Conservation (phyloP, 768 basidiomycete species). For the Hortiboletus flavorubellus region DNA sequence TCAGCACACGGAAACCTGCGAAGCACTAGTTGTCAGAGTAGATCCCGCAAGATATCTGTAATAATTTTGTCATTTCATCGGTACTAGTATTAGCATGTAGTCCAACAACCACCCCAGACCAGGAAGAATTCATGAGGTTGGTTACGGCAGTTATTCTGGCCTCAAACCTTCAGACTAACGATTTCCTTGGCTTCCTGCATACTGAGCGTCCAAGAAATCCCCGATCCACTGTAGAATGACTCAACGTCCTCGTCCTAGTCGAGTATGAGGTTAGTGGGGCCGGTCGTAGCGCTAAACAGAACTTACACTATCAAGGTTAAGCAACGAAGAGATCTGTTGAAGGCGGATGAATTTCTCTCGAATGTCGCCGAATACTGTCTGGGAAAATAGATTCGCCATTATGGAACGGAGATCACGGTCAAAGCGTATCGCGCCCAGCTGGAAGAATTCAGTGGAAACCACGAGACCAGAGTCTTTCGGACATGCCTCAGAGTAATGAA, state of each 20-base stretch:
- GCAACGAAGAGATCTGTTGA: slow-evolving; percentile 88
- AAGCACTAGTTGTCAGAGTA: not conserved
- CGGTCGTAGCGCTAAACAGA: not conserved
- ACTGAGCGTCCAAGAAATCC: slow-evolving; percentile 84
- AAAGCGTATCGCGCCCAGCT: slow-evolving; percentile 96
- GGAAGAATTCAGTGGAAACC: slow-evolving; percentile 3
- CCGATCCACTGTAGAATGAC: slow-evolving; percentile 91
- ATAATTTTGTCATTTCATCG: not conserved
- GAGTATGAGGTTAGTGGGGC: slow-evolving; percentile 4
- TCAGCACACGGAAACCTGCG: too few relatives aligned
- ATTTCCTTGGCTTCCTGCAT: slow-evolving; percentile 73
- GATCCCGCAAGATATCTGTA: not conserved
- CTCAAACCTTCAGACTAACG: slow-evolving; percentile 51
- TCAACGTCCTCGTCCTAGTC: slow-evolving; percentile 88
- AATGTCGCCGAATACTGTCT: slow-evolving; percentile 85
- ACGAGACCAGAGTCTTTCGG: not conserved
- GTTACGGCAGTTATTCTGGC: slow-evolving; percentile 1
- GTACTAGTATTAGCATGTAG: not conserved
- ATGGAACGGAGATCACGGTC: slow-evolving; percentile 89
- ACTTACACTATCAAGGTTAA: slow-evolving; percentile 78
- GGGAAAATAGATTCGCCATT: slow-evolving; percentile 78
- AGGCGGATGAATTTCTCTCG: slow-evolving; percentile 89
- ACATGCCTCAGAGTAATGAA: slow-evolving; percentile 85
- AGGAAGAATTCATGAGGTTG: not conserved
- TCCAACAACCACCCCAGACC: not conserved